These are phyloP conservation scores for Pythium volutum DNA, from an alignment of 352 stramenopile species.

Conservation along the genomic window DNA sequence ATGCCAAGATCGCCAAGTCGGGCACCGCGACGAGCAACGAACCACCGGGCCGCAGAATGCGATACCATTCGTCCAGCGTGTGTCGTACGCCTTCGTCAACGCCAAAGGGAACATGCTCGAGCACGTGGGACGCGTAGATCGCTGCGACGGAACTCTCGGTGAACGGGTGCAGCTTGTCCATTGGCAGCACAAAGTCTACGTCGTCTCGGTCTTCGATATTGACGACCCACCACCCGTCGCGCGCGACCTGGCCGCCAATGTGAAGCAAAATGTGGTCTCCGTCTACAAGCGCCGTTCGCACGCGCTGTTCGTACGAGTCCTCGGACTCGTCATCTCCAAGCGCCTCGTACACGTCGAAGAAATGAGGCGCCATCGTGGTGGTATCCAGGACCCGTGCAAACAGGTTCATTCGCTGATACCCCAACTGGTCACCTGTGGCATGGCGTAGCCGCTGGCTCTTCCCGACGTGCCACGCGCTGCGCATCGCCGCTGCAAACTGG, in stretches of 20 bases:
- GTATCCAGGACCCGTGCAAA: conserved; percentile 30
- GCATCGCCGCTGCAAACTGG: conserved; percentile 47
- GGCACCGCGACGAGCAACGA: conserved; percentile 61
- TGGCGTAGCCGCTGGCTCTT: conserved; percentile 11
- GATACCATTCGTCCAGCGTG: conserved; percentile 70
- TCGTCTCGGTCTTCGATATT: conserved; percentile 43
- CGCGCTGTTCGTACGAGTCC: conserved; percentile 38
- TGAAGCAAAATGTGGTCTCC: conserved; percentile 50
- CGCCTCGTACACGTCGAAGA: conserved; percentile 39
- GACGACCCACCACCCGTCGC: conserved; percentile 65
- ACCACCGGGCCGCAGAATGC: conserved; percentile 57
- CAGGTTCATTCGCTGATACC: conserved; percentile 36
- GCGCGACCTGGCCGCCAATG: conserved; percentile 47
- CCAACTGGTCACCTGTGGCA: background rate
- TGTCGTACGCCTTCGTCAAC: conserved; percentile 39
- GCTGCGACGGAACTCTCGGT: conserved; percentile 45
- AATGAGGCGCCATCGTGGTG: conserved; percentile 20
- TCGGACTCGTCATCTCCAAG: conserved; percentile 30
- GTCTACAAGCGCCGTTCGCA: conserved; percentile 29
- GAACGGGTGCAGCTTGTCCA: conserved; percentile 70
- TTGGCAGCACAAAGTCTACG: conserved; percentile 63
- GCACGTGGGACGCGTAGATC: conserved; percentile 74
- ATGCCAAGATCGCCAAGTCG: conserved; percentile 53
- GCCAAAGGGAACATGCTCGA: conserved; percentile 74
- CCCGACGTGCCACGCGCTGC: conserved; percentile 38